These are phyloP conservation scores for Berberis thunbergii DNA, from an alignment of 164 flowering plant genomes.

Conservation along the genomic window DNA sequence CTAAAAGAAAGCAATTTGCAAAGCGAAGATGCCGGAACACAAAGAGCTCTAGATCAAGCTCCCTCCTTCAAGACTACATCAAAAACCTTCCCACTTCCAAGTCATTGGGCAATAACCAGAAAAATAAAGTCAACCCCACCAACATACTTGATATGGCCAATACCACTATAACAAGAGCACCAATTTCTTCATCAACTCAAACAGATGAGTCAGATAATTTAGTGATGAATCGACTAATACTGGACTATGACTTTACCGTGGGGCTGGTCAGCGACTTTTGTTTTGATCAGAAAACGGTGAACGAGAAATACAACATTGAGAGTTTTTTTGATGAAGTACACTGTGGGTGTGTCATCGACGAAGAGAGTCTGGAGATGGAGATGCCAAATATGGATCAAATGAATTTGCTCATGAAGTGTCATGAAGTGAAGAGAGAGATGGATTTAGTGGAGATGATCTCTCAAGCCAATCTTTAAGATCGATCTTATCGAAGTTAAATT, in stretches of 20 bases:
- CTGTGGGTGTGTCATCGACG: not conserved
- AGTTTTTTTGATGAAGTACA: slow-evolving; percentile 9
- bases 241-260: too few species aligned
- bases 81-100: slow-evolving; percentile 11
- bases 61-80: slow-evolving; percentile 39
- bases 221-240: too few species aligned
- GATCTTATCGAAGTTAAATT: too few species aligned
- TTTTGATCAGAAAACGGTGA: not conserved
- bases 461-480: slow-evolving; percentile 10
- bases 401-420: slow-evolving; percentile 12
- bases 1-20: slow-evolving; percentile 39
- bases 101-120: not conserved
- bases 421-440: slow-evolving; percentile 28
- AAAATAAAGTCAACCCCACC: not conserved
- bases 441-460: slow-evolving; percentile 35
- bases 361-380: slow-evolving; percentile 7
- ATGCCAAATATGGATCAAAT: slow-evolving; percentile 5
- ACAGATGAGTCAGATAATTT: too few species aligned
- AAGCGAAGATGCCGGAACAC: slow-evolving; percentile 14
- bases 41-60: slow-evolving; percentile 13
- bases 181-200: too few species aligned
- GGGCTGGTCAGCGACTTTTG: not conserved
- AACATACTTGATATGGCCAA: not conserved
- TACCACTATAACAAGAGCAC: too few species aligned
- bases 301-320: not conserved